Conservation (phyloP, 345 rosid species). For the Camelina laxa region DNA sequence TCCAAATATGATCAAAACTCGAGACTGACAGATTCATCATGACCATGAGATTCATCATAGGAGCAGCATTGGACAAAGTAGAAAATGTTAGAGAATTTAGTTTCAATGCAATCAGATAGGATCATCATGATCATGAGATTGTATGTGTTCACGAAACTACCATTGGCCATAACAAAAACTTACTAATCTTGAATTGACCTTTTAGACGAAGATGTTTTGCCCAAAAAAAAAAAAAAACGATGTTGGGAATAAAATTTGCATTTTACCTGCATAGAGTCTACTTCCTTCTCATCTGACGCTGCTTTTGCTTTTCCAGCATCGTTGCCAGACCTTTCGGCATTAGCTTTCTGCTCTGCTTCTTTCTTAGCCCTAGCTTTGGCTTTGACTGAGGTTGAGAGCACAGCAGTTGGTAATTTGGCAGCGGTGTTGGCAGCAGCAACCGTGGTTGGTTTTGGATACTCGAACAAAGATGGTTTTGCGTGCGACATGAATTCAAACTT, state of each 20-base stretch:
- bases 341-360: conserved; percentile 87
- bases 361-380: conserved; percentile 95
- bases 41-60: not conserved
- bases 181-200: not conserved
- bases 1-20: conserved; percentile 5
- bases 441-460: conserved; percentile 86
- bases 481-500: conserved; percentile 85
- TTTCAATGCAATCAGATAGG: not conserved
- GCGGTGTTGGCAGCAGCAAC: conserved; percentile 76
- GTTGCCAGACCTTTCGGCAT: conserved; percentile 49
- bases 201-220: not conserved
- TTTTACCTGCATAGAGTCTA: conserved; percentile 89
- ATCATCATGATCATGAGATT: not conserved
- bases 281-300: conserved; percentile 68
- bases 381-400: conserved; percentile 83
- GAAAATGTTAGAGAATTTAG: not conserved
- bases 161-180: not conserved
- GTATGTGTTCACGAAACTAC: not conserved
- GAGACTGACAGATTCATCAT: not conserved
- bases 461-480: conserved; percentile 88
- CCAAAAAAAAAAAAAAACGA: no score
- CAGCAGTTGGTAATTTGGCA: conserved; percentile 87
- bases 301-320: conserved; percentile 69
- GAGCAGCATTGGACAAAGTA: not conserved
- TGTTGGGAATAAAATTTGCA: not conserved